Base-by-base conservation (phyloP, 2,329 filamentous ascomycete genomes). In the Penicillium vulpinum region DNA sequence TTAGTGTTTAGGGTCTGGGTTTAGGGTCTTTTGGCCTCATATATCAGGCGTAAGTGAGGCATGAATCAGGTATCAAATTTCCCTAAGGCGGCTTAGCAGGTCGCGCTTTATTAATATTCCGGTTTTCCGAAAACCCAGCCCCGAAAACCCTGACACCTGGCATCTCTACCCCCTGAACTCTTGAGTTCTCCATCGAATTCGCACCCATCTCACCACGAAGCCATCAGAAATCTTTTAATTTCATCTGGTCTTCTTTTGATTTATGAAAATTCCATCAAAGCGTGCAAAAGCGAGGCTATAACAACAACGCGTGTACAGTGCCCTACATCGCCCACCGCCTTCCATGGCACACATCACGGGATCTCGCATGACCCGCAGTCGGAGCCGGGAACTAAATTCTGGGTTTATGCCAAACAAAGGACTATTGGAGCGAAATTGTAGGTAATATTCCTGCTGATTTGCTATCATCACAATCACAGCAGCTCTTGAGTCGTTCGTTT, bases 331-430 rank as follows among this genome's bases (percentile, higher is more conserved):
- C 24, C n/a, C n/a, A 50, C 54, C 31, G 47, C 40, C 47, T 29
- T 39, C 26, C 40, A 56, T 56, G 54, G 48, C 54, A 8, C 40
- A 33, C 11, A 40, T 52, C 28, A 51, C 21, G 21, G 40, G 49
- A 31, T 18, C 56, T 22, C 65, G 75, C 47, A 61, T 70, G 22
- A 75, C 75, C 7, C 68, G 76, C 51, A 78, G 75, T 51, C 70
- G 68, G 51, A 78, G 75, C 61, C 69, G 70, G 21, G 72, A 77
- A 38, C 57, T 69, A 10, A 70, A 63, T 39, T 47, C 58, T 8
- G 48, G 50, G 16, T 26, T 44, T 39, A 15, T 40, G 28, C 35
- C 18, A 33, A 22, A 26, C 44, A 40, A 51, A 13, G 44, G 5
- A 9, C 18, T 28, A 21, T 35, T 36, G 7, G 48, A 36, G 18